Conservation (phyloP, 2,329 filamentous ascomycete genomes). For the Claviceps lovelessii region DNA sequence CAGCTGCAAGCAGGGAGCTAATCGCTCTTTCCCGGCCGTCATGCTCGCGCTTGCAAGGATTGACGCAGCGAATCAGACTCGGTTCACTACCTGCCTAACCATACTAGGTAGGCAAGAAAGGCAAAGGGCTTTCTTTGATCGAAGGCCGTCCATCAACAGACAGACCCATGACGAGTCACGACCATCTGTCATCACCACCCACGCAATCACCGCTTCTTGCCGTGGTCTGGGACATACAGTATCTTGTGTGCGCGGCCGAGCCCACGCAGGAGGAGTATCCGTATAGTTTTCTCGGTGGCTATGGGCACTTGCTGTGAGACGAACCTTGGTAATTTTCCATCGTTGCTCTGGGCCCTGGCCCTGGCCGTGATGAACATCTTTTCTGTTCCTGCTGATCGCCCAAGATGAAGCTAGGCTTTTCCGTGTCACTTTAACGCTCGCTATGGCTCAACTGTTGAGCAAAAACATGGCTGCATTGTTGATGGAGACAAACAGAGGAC, state of each 20-base stretch:
- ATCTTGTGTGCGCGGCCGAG: not conserved
- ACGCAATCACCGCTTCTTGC: not conserved
- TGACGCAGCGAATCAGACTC: not conserved
- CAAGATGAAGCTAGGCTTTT: not conserved
- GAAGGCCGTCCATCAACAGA: not conserved
- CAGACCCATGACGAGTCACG: not conserved
- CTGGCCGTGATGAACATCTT: not conserved
- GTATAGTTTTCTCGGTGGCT: not conserved
- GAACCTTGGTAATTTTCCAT: not conserved
- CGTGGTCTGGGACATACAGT: not conserved
- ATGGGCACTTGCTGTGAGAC: not conserved
- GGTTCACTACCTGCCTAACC: not conserved
- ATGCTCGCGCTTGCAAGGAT: conserved; percentile 1
- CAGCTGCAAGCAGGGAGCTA: conserved; percentile 18
- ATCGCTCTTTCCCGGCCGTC: conserved; percentile 15
- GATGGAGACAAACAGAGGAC: not conserved
- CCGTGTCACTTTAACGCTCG: not conserved
- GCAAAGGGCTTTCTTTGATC: not conserved
- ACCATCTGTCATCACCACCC: not conserved
- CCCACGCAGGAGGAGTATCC: too few species aligned
- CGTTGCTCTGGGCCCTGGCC: not conserved
- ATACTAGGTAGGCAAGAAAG: not conserved
- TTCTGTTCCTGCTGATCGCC: not conserved
- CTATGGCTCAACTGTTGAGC: not conserved
- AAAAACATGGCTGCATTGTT: not conserved